Percentiles rank a stretch among this genome's conserved stretches.
Evolutionary conservation across 2,329 filamentous ascomycete genomes (phyloP).

Genomic region (Septoria petroselini): DNA sequence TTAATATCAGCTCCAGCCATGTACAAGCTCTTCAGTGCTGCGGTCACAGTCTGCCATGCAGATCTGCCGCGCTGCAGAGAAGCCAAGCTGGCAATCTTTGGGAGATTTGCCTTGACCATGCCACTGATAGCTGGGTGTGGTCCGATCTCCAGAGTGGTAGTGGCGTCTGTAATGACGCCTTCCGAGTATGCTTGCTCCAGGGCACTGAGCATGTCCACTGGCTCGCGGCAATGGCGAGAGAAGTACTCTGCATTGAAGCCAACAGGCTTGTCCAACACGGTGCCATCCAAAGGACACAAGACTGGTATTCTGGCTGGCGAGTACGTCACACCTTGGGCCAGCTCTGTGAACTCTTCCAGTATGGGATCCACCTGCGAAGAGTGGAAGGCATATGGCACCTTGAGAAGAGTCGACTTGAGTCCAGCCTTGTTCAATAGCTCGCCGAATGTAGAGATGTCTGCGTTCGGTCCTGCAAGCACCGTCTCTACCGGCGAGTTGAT

Average conservation of each 20-base stretch:
- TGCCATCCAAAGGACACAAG: constrained; percentile 32
- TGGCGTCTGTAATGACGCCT: constrained; percentile 38
- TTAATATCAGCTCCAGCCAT: constrained; percentile 53
- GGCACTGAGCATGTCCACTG: constrained; percentile 40
- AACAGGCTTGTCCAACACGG: constrained; percentile 12
- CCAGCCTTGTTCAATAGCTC: too few relatives aligned
- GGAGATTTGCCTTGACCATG: constrained; percentile 18
- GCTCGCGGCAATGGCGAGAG: constrained; percentile 36
- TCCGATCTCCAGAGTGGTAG: constrained; percentile 46
- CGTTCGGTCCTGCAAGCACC: constrained; percentile 31
- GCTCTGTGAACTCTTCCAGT: constrained; percentile 26
- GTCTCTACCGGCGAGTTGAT: constrained; percentile 29
- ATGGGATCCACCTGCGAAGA: constrained; percentile 36
- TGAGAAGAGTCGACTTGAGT: too few relatives aligned
- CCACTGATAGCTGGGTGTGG: constrained; percentile 43
- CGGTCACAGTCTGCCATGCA: constrained; percentile 52
- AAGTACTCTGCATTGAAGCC: constrained; percentile 28
- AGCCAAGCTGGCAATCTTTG: constrained; percentile 2
- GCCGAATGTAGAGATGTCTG: too few relatives aligned
- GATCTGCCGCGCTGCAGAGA: constrained; percentile 9
- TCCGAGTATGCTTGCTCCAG: constrained; percentile 24
- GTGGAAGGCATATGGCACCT: constrained; percentile 38
- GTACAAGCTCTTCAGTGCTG: constrained; percentile 52
- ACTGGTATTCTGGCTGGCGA: constrained; percentile 33
- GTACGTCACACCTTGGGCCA: constrained; percentile 26